Evolutionary conservation across 2,329 filamentous ascomycete species (phyloP).

Genomic region (Teratosphaeria viscida): DNA sequence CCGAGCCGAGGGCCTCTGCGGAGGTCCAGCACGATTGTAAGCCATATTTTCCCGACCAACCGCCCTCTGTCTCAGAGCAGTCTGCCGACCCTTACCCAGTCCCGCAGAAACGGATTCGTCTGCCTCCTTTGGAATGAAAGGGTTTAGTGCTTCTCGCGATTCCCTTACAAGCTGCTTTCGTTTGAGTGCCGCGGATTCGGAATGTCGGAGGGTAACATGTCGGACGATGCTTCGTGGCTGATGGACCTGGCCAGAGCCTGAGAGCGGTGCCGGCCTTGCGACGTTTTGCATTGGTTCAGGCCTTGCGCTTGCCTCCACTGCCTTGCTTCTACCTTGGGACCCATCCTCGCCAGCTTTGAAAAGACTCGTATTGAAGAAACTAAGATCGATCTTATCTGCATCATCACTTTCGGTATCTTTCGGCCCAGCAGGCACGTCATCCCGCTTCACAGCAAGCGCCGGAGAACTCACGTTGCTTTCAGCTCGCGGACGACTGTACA

Average conservation of each 20-base stretch:
- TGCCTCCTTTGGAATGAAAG: background rate
- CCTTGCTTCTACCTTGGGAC: background rate
- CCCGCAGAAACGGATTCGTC: background rate
- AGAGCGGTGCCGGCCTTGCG: background rate
- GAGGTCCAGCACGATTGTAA: background rate
- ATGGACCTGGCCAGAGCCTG: background rate
- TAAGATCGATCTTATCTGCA: background rate
- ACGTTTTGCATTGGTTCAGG: background rate
- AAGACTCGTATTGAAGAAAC: background rate
- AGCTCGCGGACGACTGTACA: conserved; percentile 16
- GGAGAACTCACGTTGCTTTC: background rate
- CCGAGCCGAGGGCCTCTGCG: too few species aligned
- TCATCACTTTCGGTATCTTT: background rate
- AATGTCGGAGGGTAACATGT: background rate
- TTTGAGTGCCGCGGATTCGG: background rate
- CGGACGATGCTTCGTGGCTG: background rate
- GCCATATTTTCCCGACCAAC: background rate
- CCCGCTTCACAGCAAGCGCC: background rate
- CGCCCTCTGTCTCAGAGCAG: background rate
- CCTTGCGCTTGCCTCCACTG: background rate
- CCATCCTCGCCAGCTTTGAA: background rate
- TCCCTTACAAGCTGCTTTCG: background rate
- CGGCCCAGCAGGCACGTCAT: background rate
- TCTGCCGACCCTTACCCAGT: background rate
- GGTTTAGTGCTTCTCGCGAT: background rate